These are phyloP conservation scores for Rhizophagus sp. DNA, from an alignment of 192 early-diverging fungal genomes.

Conservation along the genomic window DNA sequence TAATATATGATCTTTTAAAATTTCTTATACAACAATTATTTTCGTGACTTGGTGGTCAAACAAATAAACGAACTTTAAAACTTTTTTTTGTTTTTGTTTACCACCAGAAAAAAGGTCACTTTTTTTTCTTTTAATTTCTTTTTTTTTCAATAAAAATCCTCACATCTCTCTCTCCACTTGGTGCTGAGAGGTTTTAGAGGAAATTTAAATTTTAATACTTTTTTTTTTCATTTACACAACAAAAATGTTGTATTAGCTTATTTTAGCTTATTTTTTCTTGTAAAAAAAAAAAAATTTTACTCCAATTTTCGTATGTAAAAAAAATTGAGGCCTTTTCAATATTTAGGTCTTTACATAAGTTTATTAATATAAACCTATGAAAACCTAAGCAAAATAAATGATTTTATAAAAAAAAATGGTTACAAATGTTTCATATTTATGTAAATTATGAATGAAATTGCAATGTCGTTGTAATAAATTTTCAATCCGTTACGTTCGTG, in stretches of 20 bases:
- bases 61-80: neutral
- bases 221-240: neutral
- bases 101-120: neutral
- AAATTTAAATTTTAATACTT: neutral
- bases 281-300: neutral
- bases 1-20: too few relatives aligned
- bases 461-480: too few relatives aligned
- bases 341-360: neutral
- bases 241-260: neutral
- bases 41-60: neutral
- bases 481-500: too few relatives aligned
- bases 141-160: neutral
- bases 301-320: neutral
- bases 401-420: neutral
- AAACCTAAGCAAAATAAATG: neutral
- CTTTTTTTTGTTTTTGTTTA: neutral
- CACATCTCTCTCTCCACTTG: slow-evolving; percentile 12
- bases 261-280: neutral
- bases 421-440: neutral
- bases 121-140: neutral
- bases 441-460: too few relatives aligned
- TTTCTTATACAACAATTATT: neutral
- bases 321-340: neutral
- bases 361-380: neutral
- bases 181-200: neutral